Base-by-base conservation (phyloP, 768 basidiomycete species). In the Pleurotus ostreatus region DNA sequence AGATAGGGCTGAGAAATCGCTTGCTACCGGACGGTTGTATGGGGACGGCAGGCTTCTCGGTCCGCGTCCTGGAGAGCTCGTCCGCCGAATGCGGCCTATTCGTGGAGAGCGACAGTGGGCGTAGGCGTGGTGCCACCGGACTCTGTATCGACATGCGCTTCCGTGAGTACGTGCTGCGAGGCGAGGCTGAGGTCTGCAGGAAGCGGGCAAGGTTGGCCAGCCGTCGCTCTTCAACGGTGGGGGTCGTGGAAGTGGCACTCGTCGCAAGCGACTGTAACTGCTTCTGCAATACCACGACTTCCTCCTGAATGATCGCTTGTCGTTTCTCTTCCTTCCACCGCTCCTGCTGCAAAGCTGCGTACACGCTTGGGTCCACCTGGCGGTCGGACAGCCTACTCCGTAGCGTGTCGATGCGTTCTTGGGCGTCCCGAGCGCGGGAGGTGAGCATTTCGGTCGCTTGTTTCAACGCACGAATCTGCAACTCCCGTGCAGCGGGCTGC, bases 281-380 rank as follows among this genome's bases (percentile, higher is more conserved):
- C 57, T 71, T 68, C 55, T 66, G 67, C 55, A 79, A 56, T 22
- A 55, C 58, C 59, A 72, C 68, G 25, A 70, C 65, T 55, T 81
- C 70, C 48, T 71, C 61, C 55, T 72, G 68, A 16, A 71, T 70
- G 18, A 66, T 70, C 26, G 59, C 53, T 54, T 73, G 72, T 55
- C 74, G 69, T 58, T 72, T 73, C 60, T 84, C 82, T 57, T 78
- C 76, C 66, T 75, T 69, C 81, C 80, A 82, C 26, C 78, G 74
- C 48, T 80, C 72, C 1, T 71, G 72, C 57, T 80, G 74, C 40
- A 79, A 65, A 7, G 71, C 57, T 56, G 68, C 65, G 56, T 73
- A 78, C 15, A 60, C 60, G 5, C 57, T 62, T 0, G 76, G 76
- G 6, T 79, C 75, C 4, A 68, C 59, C 70, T 5, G 74, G 23